Evolutionary conservation across 352 stramenopile genomes (phyloP), one percentile per base, ranked within the genome.

Genomic region (Elongisporangium anandrum): DNA sequence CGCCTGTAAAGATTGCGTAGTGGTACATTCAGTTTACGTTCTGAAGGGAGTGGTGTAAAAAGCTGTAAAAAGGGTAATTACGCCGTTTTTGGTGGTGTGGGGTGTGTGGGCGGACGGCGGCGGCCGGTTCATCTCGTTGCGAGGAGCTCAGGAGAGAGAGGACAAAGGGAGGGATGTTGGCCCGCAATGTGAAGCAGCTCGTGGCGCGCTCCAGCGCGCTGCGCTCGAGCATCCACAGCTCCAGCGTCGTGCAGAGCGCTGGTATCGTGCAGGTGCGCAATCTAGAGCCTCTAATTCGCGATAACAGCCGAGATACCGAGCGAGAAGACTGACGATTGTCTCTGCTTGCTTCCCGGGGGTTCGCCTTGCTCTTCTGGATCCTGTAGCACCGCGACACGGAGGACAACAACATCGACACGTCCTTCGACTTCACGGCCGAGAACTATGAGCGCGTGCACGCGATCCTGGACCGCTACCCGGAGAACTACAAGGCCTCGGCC

Each of bases 401-500:
- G n/a, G 94, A 98, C 63, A 99, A 99, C 77, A 99, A 94, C 60
- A 69, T 75, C 51, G 87, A 97, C 58, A 98, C 94, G 50, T 83
- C 89, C 61, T 99, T 99, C 66, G 97, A 99, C 72, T 99, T 99
- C 66, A 98, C 90, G 53, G 87, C 95, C 22, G 95, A 99, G 68
- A 99, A 99, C 77, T 99, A 99, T 68, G 86, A 97, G 66, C 90
- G 88, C 38, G 96, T 98, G 56, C 88, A 97, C 55, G 83, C 90
- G 23, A 98, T 99, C 56, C 69, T 99, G 52, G 83, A 89, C 56
- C 97, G 98, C 64, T 99, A 99, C 75, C 98, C 98, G 47, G 87
- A 97, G 63, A 99, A 99, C 85, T 99, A 99, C 89, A 99, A 99
- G 79, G 85, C 97, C 69, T 98, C 94, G 64, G 93, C 87, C 22